Conservation (phyloP, 768 basidiomycete species). For the Pholiota microspora region DNA sequence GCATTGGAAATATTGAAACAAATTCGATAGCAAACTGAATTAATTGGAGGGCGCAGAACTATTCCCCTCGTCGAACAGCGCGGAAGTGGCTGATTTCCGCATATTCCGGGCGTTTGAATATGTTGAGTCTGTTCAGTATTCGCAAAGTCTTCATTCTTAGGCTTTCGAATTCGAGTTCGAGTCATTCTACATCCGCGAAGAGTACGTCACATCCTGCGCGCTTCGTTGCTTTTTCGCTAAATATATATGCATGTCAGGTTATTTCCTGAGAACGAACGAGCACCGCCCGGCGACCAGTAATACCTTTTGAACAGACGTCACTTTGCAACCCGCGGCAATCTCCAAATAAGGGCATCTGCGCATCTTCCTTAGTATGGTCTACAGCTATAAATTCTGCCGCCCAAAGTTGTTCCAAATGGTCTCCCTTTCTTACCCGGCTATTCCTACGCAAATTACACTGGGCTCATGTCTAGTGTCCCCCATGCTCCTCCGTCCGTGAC, state of each 20-base stretch:
- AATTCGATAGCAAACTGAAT: background rate
- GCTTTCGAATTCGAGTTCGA: constrained; percentile 7
- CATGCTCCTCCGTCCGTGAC: constrained; percentile 6
- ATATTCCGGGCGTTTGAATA: constrained; percentile 2
- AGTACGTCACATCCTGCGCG: constrained; percentile 18
- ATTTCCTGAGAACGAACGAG: constrained; percentile 18
- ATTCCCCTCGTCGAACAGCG: background rate
- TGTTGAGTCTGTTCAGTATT: background rate
- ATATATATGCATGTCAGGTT: constrained; percentile 8
- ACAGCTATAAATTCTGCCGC: constrained; percentile 7
- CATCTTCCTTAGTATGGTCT: background rate
- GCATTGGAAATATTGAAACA: background rate
- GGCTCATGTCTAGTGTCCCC: constrained; percentile 1
- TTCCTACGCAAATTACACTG: background rate
- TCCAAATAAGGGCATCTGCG: constrained; percentile 4
- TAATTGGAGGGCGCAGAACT: background rate
- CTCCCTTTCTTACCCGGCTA: background rate
- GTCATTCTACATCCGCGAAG: constrained; percentile 13
- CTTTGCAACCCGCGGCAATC: constrained; percentile 1
- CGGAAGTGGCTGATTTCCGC: constrained; percentile 6
- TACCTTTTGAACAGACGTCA: background rate
- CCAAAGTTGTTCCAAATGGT: background rate
- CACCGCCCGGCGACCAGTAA: constrained; percentile 2
- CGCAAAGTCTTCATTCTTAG: constrained; percentile 1
- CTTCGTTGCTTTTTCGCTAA: constrained; percentile 6